These are phyloP conservation scores for Neoascochyta sp. DNA, from an alignment of 2,329 filamentous ascomycete species.

Conservation along the genomic window DNA sequence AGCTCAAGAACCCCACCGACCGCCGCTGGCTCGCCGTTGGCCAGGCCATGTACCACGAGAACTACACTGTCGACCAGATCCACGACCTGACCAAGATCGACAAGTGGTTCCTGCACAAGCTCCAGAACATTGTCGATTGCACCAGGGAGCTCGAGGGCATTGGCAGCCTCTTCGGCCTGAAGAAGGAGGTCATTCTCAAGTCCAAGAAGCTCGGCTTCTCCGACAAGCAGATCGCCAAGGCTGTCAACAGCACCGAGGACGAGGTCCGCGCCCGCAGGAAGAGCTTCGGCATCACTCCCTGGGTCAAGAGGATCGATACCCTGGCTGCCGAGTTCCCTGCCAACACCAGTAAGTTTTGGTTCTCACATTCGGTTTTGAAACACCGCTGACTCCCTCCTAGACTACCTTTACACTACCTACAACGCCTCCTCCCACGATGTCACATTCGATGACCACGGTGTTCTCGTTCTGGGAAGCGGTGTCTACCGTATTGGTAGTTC, in stretches of 20 bases:
- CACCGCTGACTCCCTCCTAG: too few species aligned
- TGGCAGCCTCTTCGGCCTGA: constrained; percentile 76
- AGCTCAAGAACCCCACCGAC: constrained; percentile 88
- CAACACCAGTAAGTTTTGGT: not conserved
- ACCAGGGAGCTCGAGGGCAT: constrained; percentile 79
- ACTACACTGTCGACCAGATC: constrained; percentile 86
- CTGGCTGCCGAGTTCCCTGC: constrained; percentile 95
- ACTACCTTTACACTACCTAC: constrained; percentile 82
- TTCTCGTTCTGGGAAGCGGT: constrained; percentile 84
- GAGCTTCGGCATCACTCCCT: constrained; percentile 85
- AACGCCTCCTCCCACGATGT: constrained; percentile 94
- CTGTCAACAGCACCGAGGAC: constrained; percentile 82
- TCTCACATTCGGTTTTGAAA: too few species aligned
- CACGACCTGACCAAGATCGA: constrained; percentile 97
- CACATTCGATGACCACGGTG: constrained; percentile 87
- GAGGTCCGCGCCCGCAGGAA: constrained; percentile 81
- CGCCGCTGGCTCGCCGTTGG: constrained; percentile 96
- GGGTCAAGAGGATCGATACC: constrained; percentile 98
- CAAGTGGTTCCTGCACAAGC: constrained; percentile 98
- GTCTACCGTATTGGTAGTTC: constrained; percentile 97
- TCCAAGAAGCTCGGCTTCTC: constrained; percentile 98
- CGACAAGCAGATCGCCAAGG: constrained; percentile 87
- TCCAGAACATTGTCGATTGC: constrained; percentile 94
- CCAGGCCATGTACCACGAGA: constrained; percentile 95
- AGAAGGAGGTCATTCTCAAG: constrained; percentile 82